Base-by-base conservation (phyloP, 352 stramenopile species). In the Pythium brassicae region DNA sequence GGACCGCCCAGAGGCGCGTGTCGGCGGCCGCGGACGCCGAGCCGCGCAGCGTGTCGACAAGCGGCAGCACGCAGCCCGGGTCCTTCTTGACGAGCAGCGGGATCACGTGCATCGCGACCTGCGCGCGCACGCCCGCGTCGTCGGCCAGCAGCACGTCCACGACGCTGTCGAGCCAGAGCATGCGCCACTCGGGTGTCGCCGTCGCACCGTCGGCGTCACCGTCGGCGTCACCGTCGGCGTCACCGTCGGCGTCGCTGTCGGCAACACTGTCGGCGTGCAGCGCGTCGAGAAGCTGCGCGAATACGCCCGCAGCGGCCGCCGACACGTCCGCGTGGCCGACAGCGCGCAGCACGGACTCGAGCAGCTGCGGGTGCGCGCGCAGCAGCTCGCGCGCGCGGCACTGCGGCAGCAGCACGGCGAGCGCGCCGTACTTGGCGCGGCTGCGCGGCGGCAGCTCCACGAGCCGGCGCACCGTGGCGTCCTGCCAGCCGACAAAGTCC, bases 271-370 rank as follows among this genome's bases (percentile, higher is more conserved):
- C 19, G 12, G n/a, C 35, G 7, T 50, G 25, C 8, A 74, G 50
- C 15, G 66, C 67, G 29, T 92, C 78, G 9, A 92, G 63, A 55
- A 92, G 67, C 57, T 87, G 78, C 2, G 76, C 77, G 67, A 94
- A 91, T 40, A 92, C 62, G 15, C 71, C 76, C 0, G 83, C 80
- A 12, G 83, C 83, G 5, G 79, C 77, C 0, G 83, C 79, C 9
- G 78, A 78, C 2, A 91, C 83, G 29, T 90, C 76, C 57, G 87
- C 83, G 65, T 87, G 80, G 6, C 70, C 83, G 2, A 94, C 77
- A 0, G 81, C 79, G 4, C 59, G 60, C 4, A 94, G 65, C 25
- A 94, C 64, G 4, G 72, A 79, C 26, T 66, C 62, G n/a, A 94
- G 55, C 22, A 94, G 62, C 10, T 46, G 23, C 22, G 78, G 74